Percentiles rank a stretch among this genome's conserved stretches.
Evolutionary conservation across 2,329 filamentous ascomycete species (phyloP).

Genomic region (Biscogniauxia marginata): DNA sequence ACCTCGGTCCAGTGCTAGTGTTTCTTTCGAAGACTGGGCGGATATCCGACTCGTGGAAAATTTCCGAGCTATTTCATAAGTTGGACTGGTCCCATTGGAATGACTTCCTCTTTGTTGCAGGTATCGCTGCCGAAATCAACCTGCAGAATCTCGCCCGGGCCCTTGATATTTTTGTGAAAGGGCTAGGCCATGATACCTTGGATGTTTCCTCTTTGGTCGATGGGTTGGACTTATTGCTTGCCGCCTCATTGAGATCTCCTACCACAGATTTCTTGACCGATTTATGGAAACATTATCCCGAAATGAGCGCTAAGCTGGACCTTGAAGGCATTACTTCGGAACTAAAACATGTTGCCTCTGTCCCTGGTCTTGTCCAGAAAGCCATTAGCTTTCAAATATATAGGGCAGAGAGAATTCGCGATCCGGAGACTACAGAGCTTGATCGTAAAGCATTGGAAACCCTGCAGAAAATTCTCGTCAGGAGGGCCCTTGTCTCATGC

Average conservation of each 20-base stretch:
- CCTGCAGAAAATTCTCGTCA: conserved; percentile 29
- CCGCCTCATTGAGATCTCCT: conserved; percentile 36
- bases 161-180: conserved; percentile 39
- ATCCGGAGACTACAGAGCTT: conserved; percentile 3
- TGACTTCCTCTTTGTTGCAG: conserved; percentile 38
- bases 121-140: conserved; percentile 42
- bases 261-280: conserved; percentile 15
- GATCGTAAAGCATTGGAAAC: conserved; percentile 18
- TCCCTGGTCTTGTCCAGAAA: conserved; percentile 28
- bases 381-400: conserved; percentile 20
- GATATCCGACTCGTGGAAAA: conserved; percentile 44
- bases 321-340: conserved; percentile 27
- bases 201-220: conserved; percentile 32
- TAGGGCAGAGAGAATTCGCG: conserved; percentile 6
- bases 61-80: conserved; percentile 44
- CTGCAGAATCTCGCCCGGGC: conserved; percentile 40
- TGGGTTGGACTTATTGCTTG: conserved; percentile 45
- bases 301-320: conserved; percentile 25
- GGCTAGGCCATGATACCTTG: conserved; percentile 28
- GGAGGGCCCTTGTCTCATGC: conserved; percentile 28
- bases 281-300: conserved; percentile 28
- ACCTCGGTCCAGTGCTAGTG: conserved; percentile 36
- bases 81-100: conserved; percentile 40
- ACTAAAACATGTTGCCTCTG: conserved; percentile 21
- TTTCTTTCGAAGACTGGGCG: conserved; percentile 44